Percentiles rank a stretch among this genome's conserved stretches.
phyloP scores from a whole-genome alignment of 179 eudicot genomes.

The Carnegiea gigantea region DNA sequence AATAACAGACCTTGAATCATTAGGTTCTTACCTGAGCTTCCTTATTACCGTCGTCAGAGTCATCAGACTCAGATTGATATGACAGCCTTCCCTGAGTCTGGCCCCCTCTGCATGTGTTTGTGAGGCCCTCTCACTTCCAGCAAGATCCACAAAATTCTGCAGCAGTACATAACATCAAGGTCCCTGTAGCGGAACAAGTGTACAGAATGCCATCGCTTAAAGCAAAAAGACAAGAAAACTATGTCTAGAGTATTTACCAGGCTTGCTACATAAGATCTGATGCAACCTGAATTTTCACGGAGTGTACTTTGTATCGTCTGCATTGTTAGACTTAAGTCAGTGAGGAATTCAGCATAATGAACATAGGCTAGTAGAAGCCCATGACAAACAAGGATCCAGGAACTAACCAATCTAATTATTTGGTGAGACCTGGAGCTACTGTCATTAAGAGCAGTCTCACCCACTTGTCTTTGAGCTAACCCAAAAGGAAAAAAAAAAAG shows the following conservation, averaged over 20 bases:
- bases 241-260: constrained; percentile 49
- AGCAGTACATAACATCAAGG: constrained; percentile 5
- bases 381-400: not conserved
- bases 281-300: constrained; percentile 79
- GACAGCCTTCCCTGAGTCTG: constrained; percentile 96
- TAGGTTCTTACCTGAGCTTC: constrained; percentile 71
- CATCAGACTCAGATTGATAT: constrained; percentile 91
- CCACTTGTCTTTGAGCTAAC: constrained; percentile 95
- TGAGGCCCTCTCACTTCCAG: constrained; percentile 97
- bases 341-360: not conserved
- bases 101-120: constrained; percentile 93
- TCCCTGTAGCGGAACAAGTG: not conserved
- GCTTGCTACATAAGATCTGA: constrained; percentile 87
- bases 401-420: constrained; percentile 84
- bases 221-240: not conserved
- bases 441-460: constrained; percentile 95
- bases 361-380: not conserved
- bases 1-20: not conserved
- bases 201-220: not conserved
- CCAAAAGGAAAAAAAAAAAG: not conserved
- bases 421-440: constrained; percentile 95
- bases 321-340: constrained; percentile 23
- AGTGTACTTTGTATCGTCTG: constrained; percentile 96
- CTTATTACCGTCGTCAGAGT: constrained; percentile 94
- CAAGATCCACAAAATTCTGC: constrained; percentile 96